Base-by-base conservation (phyloP, 2,329 filamentous ascomycete species). In the Sordariomycetes sp. region DNA sequence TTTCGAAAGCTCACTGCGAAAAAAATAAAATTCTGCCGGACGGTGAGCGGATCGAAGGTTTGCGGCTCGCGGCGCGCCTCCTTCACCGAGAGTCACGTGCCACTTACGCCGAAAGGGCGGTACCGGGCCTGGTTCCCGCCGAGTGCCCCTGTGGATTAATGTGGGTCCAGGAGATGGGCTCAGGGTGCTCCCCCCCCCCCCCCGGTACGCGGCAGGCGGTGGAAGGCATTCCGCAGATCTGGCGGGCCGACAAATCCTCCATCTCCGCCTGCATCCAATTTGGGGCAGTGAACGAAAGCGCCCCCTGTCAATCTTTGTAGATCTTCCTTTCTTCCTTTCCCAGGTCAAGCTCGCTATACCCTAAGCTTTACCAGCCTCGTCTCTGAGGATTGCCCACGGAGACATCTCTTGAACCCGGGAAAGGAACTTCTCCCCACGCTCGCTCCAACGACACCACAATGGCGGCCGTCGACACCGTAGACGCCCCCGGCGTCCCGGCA, bases 401-500 rank as follows among this genome's bases (percentile, higher is more conserved):
- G 28, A 32, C 28, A 13, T 13, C 39, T 45, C 39, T 45, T n/a
- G 39, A 45, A 45, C 39, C n/a, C 13, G 15, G 39, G 45, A 50
- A 50, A 50, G 45, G 22, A 50, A 50, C 10, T 12, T 22, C 45
- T 22, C n/a, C 3, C 45, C 45, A 20, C 5, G 20, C 5, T 50
- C 45, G 20, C 10, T 13, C 45, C 36, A 12, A 39, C 12, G 8
- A 3, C 22, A 7, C 45, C n/a, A 20, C 20, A 12, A 56, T 56
- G 55, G 55, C 48, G n/a, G 34, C 55, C 48, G 42, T 50, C 36
- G 34, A 54, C 4, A 45, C 34, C 36, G 24, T 20, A 8, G 24
- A 12, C 13, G 28, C 53, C 22, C 13, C 36, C 2, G 36, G 69
- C 24, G 35, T 12, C 28, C 28, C 28, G 28, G 28, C 28, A 32